Evolutionary conservation across 345 rosid species (phyloP), one percentile per base, ranked within the genome.

Genomic region (Eucalyptus erythrocorys): DNA sequence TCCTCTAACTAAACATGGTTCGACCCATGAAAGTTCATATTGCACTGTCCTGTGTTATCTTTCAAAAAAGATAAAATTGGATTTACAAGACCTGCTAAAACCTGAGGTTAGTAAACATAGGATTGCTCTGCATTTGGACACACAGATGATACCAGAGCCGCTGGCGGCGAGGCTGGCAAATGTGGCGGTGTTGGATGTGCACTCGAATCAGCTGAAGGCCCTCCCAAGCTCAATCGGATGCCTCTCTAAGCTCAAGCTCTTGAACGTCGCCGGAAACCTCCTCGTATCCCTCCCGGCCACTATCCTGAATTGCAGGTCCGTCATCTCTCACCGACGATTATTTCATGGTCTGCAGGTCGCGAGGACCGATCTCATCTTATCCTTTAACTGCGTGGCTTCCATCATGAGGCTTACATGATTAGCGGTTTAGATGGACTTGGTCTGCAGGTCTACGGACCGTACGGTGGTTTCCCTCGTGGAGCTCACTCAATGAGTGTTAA

Each of bases 161-260:
- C 88, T 96, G 32, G 93, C 94, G 48, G 99, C 98, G 5, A 95
- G 99, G 92, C 90, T 97, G 89, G 91, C 95, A 45, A 97, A 97
- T 87, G 90, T 96, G 91, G 92, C 93, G 91, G 95, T 91, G 89
- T 87, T 97, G 88, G 99, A 97, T 88, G 97, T 93, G 88, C 98
- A 94, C 91, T 97, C 99, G 1, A 97, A 97, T 88, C 97, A 96
- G 91, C 94, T 97, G 17, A 94, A 92, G 91, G 90, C 91, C 61
- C 94, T 97, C 43, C 99, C 99, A 4, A 95, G 95, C 85, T 97
- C 99, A 47, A 92, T 97, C 12, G 99, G 99, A 4, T 96, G 99
- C 89, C 94, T 97, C 86, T 94, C 96, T 1, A 96, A 96, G 91
- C 98, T 97, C 91, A 97, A 94, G 92, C 85, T 90, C 88, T 94